phyloP scores from a whole-genome alignment of 176 grass and related monocot species.

The Lolium perenne region DNA sequence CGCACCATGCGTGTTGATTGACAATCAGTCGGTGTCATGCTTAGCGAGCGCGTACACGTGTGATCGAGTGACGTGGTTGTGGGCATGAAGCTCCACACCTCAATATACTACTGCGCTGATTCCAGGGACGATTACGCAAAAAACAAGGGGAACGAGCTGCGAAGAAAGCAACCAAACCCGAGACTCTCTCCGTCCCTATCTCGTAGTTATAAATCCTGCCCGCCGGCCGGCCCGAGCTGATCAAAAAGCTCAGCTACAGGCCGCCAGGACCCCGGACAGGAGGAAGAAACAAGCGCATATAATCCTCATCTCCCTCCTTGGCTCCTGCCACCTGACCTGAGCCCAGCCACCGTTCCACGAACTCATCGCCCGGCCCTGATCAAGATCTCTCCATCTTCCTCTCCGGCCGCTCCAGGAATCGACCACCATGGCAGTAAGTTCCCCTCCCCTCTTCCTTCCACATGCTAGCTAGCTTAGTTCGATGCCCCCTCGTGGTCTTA shows the following conservation, averaged over 20 bases:
- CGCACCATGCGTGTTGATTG: background rate
- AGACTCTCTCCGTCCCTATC: slow-evolving; percentile 5
- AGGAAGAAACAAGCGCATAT: slow-evolving; percentile 37
- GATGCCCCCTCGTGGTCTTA: background rate
- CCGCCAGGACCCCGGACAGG: slow-evolving; percentile 1
- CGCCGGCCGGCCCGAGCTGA: slow-evolving; percentile 41
- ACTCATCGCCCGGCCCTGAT: background rate
- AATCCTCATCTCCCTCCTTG: slow-evolving; percentile 9
- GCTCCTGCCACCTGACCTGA: slow-evolving; percentile 6
- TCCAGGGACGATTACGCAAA: background rate
- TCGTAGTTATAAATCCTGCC: slow-evolving; percentile 22
- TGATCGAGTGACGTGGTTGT: background rate
- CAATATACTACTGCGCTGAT: background rate
- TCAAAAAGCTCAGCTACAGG: slow-evolving; percentile 8
- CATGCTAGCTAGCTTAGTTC: too few species aligned
- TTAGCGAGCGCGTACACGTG: background rate
- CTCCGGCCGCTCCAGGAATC: background rate
- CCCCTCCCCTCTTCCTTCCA: too few species aligned
- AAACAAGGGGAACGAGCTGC: background rate
- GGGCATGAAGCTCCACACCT: background rate
- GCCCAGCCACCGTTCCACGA: slow-evolving; percentile 5
- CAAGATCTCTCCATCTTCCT: background rate
- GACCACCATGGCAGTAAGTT: slow-evolving; percentile 53
- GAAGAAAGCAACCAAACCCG: slow-evolving; percentile 24
- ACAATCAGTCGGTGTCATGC: background rate